Percentiles rank a stretch among this genome's conserved stretches.
Conservation (phyloP, 2,329 filamentous ascomycete genomes). For the Coniella vitis region DNA sequence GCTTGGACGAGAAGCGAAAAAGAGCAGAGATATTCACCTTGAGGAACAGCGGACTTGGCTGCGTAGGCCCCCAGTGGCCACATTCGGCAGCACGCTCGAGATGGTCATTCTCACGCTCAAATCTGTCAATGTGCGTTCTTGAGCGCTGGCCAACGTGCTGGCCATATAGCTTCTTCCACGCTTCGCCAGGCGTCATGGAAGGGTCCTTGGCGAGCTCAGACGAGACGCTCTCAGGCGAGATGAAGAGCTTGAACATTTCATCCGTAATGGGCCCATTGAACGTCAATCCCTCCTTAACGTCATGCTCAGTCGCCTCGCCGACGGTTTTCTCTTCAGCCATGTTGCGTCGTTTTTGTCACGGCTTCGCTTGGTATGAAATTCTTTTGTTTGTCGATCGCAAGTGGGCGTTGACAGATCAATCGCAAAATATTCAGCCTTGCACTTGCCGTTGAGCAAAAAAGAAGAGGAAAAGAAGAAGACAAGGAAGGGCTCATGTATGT, state of each 20-base stretch:
- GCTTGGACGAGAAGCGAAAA: background rate
- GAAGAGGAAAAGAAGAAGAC: too few relatives aligned
- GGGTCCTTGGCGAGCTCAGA: conserved; percentile 49
- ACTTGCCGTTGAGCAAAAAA: too few relatives aligned
- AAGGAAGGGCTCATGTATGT: too few relatives aligned
- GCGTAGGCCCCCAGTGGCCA: conserved; percentile 58
- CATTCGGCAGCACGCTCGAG: conserved; percentile 50
- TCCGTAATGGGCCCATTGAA: conserved; percentile 30
- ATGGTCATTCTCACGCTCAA: conserved; percentile 30
- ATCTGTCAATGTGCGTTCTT: conserved; percentile 18
- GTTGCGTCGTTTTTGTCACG: background rate
- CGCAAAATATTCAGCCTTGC: too few relatives aligned
- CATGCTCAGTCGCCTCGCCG: background rate
- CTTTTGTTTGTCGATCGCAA: too few relatives aligned
- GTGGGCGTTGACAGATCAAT: too few relatives aligned
- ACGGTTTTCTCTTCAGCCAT: background rate
- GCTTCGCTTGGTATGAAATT: background rate
- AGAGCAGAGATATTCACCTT: conserved; percentile 31
- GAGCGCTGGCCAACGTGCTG: conserved; percentile 18
- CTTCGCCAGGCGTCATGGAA: conserved; percentile 42
- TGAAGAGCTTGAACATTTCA: conserved; percentile 46
- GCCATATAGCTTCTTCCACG: conserved; percentile 50
- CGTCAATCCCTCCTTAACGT: conserved; percentile 6
- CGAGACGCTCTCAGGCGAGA: conserved; percentile 47
- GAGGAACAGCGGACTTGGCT: conserved; percentile 63